A percentile compares a stretch with the other conserved stretches of the same genome.
phyloP scores from a whole-genome alignment of 768 basidiomycete genomes.

The Rhizopogon sp. region DNA sequence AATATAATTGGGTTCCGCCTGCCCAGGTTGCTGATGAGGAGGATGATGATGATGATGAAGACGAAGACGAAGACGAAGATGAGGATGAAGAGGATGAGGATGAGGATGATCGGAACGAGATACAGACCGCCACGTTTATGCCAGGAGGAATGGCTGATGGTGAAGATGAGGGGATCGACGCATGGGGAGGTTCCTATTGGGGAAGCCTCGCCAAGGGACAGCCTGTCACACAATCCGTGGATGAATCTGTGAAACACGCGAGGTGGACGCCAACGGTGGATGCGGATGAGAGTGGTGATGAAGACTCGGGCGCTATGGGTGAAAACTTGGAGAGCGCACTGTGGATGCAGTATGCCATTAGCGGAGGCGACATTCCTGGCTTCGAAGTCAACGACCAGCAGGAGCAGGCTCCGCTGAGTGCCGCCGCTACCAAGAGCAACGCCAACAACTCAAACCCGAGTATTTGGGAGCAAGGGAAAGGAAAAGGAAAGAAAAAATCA shows the following conservation, averaged over 20 bases:
- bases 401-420: background rate
- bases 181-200: conserved; percentile 17
- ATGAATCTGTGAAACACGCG: conserved; percentile 12
- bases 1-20: conserved; percentile 8
- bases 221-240: conserved; percentile 6
- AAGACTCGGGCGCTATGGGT: conserved; percentile 10
- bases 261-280: conserved; percentile 19
- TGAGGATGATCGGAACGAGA: conserved; percentile 21
- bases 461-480: conserved; percentile 20
- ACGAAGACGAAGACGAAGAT: conserved; percentile 3
- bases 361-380: conserved; percentile 16
- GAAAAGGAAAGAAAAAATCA: conserved; percentile 17
- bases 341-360: conserved; percentile 28
- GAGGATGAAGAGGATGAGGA: conserved; percentile 8
- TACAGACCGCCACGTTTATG: conserved; percentile 10
- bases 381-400: conserved; percentile 5
- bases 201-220: conserved; percentile 19
- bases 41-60: conserved; percentile 12
- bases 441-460: background rate
- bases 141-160: background rate
- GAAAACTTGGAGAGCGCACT: conserved; percentile 14
- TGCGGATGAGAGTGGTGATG: conserved; percentile 21
- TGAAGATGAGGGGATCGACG: background rate
- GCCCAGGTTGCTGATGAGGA: conserved; percentile 13
- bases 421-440: conserved; percentile 3